These are phyloP conservation scores for Nakazawaea anatomiae DNA, from an alignment of 805 yeast species.

Conservation along the genomic window DNA sequence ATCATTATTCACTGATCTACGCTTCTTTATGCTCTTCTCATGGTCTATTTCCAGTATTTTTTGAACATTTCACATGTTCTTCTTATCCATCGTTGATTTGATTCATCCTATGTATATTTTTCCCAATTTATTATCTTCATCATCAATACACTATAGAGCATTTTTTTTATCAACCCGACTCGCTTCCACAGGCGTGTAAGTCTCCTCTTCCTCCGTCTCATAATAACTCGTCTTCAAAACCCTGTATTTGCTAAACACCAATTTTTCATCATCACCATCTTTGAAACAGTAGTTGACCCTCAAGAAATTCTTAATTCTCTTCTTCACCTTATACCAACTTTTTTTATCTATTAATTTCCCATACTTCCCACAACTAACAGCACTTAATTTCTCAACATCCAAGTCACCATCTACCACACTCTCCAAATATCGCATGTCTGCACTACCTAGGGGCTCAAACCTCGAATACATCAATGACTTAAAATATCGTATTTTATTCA, in stretches of 20 bases:
- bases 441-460: background rate
- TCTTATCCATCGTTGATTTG: no score
- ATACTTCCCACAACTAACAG: background rate
- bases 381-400: background rate
- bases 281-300: background rate
- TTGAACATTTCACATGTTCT: no score
- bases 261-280: background rate
- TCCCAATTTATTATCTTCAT: no score
- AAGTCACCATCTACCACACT: background rate
- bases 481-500: background rate
- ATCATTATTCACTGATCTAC: no score
- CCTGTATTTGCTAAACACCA: background rate
- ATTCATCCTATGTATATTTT: no score
- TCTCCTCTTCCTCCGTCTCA: background rate
- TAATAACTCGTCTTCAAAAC: background rate
- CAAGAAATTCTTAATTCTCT: constrained; percentile 2
- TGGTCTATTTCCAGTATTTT: no score
- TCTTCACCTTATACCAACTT: background rate
- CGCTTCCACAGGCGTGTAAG: background rate
- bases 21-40: no score
- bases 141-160: no score
- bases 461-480: constrained; percentile 5
- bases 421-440: constrained; percentile 3
- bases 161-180: no score
- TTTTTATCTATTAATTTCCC: background rate